These are phyloP conservation scores for Linanthus parryae DNA, from an alignment of 148 eudicot genomes.

Conservation along the genomic window DNA sequence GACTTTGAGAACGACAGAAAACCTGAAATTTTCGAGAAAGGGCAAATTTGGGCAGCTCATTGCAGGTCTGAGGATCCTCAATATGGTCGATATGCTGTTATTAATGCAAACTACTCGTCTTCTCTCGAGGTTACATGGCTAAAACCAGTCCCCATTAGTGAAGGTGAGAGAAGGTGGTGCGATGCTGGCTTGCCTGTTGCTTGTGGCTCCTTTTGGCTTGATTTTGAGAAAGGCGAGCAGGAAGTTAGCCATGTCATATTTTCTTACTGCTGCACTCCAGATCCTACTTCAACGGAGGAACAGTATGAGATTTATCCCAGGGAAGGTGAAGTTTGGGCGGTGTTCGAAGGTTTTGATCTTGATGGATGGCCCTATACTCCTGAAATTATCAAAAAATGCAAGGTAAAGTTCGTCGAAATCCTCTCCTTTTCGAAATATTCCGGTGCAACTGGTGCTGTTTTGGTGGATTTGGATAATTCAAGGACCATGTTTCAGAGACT, in stretches of 20 bases:
- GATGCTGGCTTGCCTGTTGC: constrained; percentile 48
- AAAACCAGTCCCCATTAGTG: constrained; percentile 37
- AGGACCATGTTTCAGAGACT: constrained; percentile 21
- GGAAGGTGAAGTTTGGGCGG: constrained; percentile 60
- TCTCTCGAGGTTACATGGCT: constrained; percentile 36
- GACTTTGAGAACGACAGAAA: constrained; percentile 25
- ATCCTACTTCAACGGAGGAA: constrained; percentile 25
- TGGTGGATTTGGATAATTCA: constrained; percentile 23
- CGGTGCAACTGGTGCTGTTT: constrained; percentile 17
- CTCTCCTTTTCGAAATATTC: constrained; percentile 24
- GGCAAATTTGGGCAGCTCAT: constrained; percentile 57
- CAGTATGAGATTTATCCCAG: constrained; percentile 45
- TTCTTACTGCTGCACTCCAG: constrained; percentile 22
- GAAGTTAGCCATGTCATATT: constrained; percentile 10
- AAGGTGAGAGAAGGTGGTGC: constrained; percentile 48
- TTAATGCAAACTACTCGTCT: constrained; percentile 19
- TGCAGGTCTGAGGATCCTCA: constrained; percentile 28
- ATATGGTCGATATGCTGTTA: constrained; percentile 32
- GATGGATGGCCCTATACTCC: constrained; percentile 44
- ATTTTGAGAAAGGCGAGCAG: constrained; percentile 13
- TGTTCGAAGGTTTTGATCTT: constrained; percentile 45
- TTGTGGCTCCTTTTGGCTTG: constrained; percentile 46
- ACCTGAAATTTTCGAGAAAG: constrained; percentile 25
- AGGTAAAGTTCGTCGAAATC: constrained; percentile 35
- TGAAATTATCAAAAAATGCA: constrained; percentile 30